Percentiles rank a stretch among this genome's conserved stretches.
phyloP scores from a whole-genome alignment of 495 filamentous ascomycete species.

The Hapsidospora chrysogenum region DNA sequence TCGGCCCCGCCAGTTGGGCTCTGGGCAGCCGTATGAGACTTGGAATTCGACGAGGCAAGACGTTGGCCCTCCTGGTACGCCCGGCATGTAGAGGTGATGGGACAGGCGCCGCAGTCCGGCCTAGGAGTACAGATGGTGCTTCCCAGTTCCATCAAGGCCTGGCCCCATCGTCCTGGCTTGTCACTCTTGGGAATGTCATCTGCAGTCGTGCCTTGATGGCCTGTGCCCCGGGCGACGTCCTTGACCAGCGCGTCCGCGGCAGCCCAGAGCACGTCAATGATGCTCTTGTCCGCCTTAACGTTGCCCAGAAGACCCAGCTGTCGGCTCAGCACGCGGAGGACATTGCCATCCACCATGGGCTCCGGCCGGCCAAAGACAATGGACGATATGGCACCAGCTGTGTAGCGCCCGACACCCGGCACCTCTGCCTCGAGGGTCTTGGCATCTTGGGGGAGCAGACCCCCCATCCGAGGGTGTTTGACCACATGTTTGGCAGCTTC shows the following conservation, averaged over 20 bases:
- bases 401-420: constrained; percentile 28
- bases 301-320: constrained; percentile 24
- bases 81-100: constrained; percentile 22
- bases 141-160: constrained; percentile 31
- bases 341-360: constrained; percentile 33
- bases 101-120: constrained; percentile 23
- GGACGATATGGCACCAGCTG: constrained; percentile 25
- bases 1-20: too few species aligned
- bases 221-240: constrained; percentile 14
- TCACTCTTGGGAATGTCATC: constrained; percentile 9
- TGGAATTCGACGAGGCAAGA: constrained; percentile 3
- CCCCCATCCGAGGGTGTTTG: constrained; percentile 7
- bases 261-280: constrained; percentile 22
- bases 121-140: constrained; percentile 30
- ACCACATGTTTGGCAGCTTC: constrained; percentile 19
- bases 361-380: constrained; percentile 26
- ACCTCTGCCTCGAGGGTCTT: constrained; percentile 14
- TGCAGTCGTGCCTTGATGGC: constrained; percentile 1
- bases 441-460: constrained; percentile 16
- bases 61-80: constrained; percentile 20
- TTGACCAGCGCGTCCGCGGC: constrained; percentile 21
- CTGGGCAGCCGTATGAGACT: neutral
- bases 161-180: constrained; percentile 25
- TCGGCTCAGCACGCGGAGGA: constrained; percentile 24
- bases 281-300: constrained; percentile 19